Evolutionary conservation across 2,329 filamentous ascomycete genomes (phyloP).

Genomic region (Phaeosphaeria sp.): DNA sequence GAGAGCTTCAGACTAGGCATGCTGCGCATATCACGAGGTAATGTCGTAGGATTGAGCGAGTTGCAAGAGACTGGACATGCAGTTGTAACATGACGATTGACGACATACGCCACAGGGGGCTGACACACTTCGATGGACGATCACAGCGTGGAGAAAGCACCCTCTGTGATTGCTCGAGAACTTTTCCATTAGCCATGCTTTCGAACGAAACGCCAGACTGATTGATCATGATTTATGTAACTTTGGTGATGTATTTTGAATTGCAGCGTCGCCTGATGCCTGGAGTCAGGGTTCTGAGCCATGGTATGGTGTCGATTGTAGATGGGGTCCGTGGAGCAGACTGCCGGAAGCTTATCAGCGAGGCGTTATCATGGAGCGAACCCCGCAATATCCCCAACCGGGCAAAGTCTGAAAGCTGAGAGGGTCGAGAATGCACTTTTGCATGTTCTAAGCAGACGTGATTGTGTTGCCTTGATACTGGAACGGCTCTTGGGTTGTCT

Average conservation of each 20-base stretch:
- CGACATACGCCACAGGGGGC: background rate
- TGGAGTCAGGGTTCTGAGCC: background rate
- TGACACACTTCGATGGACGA: background rate
- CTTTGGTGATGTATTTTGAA: background rate
- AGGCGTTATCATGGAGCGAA: constrained; percentile 1
- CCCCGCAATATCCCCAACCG: background rate
- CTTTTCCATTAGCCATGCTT: background rate
- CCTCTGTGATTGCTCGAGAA: background rate
- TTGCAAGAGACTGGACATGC: background rate
- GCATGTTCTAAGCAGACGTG: background rate
- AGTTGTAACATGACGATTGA: background rate
- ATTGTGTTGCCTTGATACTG: background rate
- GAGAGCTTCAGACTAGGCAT: background rate
- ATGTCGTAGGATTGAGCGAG: background rate
- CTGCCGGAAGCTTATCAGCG: background rate
- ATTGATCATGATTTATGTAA: background rate
- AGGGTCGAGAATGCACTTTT: background rate
- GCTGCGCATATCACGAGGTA: background rate
- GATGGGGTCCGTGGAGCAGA: background rate
- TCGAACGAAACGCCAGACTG: background rate
- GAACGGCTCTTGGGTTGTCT: background rate
- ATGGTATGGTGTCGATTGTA: background rate
- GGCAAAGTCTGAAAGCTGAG: background rate
- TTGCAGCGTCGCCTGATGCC: background rate
- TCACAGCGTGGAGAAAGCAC: constrained; percentile 1